A percentile compares a stretch with the other conserved stretches of the same genome.
These are phyloP conservation scores for Fusarium sp. DNA, from an alignment of 2,329 filamentous ascomycete species.

Conservation along the genomic window DNA sequence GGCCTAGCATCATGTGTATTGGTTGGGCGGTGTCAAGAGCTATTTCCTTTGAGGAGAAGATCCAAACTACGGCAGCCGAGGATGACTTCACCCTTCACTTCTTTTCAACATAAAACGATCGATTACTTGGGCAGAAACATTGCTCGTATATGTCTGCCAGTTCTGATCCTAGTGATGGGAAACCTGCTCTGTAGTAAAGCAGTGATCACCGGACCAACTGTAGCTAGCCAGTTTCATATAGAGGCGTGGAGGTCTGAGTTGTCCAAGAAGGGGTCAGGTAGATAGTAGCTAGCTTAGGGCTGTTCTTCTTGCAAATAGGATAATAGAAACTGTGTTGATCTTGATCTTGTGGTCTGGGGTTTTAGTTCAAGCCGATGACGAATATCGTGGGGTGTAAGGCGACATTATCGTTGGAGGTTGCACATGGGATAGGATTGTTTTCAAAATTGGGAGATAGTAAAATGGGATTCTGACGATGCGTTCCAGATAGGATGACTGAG, in stretches of 20 bases:
- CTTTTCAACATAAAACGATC: neutral
- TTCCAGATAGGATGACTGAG: neutral
- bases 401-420: constrained; percentile 29
- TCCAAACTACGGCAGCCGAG: neutral
- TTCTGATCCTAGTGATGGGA: neutral
- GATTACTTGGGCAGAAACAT: neutral
- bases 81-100: neutral
- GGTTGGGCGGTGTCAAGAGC: no score
- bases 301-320: constrained; percentile 32
- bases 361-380: constrained; percentile 39
- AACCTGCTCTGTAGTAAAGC: neutral
- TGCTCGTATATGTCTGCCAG: neutral
- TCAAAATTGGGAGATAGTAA: neutral
- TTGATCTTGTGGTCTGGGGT: constrained; percentile 32
- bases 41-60: neutral
- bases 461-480: neutral
- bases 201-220: constrained; percentile 17
- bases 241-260: constrained; percentile 25
- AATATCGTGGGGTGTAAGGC: constrained; percentile 44
- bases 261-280: constrained; percentile 11
- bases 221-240: constrained; percentile 12
- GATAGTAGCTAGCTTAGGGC: constrained; percentile 9
- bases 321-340: neutral
- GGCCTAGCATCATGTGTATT: constrained; percentile 32
- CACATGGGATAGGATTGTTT: neutral